Percentiles rank a stretch among this genome's conserved stretches.
These are phyloP conservation scores for Pythium angustatum DNA, from an alignment of 352 stramenopile genomes.

Conservation along the genomic window DNA sequence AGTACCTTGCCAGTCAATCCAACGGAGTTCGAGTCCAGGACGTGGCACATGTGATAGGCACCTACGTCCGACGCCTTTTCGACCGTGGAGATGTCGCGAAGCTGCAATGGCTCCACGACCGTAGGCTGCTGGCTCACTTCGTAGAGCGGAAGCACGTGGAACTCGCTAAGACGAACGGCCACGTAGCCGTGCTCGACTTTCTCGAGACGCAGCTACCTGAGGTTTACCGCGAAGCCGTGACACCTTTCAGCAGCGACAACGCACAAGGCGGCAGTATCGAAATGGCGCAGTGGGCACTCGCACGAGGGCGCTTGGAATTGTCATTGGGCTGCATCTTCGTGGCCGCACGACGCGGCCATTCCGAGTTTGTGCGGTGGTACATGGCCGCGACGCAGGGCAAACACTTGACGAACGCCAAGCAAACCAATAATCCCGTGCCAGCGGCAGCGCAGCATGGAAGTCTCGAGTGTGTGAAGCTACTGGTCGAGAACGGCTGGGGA, in stretches of 20 bases:
- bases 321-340: neutral
- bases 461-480: constrained; percentile 2
- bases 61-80: neutral
- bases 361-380: constrained; percentile 19
- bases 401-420: neutral
- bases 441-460: neutral
- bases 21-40: too few relatives aligned
- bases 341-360: constrained; percentile 1
- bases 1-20: too few relatives aligned
- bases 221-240: neutral
- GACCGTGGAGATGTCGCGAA: neutral
- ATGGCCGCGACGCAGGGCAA: neutral
- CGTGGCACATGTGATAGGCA: neutral
- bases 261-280: constrained; percentile 7
- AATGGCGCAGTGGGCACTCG: constrained; percentile 4
- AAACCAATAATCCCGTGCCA: neutral
- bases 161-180: neutral
- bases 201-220: neutral
- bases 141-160: neutral
- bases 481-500: neutral
- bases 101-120: constrained; percentile 5
- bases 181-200: constrained; percentile 14
- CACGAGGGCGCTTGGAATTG: neutral
- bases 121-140: neutral
- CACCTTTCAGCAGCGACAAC: neutral